phyloP scores from a whole-genome alignment of 345 rosid species.

The Populus nigra region DNA sequence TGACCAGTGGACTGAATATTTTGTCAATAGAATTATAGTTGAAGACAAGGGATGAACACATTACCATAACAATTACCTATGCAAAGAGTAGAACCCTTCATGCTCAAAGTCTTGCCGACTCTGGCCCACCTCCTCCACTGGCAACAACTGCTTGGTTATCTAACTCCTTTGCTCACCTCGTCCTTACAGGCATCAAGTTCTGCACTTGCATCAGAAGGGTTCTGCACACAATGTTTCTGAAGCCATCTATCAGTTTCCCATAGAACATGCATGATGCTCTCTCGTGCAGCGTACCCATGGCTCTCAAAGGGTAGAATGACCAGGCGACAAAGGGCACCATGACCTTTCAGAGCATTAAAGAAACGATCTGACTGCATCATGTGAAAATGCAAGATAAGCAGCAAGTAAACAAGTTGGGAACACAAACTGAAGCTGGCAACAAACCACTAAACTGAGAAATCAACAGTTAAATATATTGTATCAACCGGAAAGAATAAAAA shows the following conservation, averaged over 20 bases:
- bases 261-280: constrained; percentile 96
- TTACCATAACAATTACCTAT: constrained; percentile 64
- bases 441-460: constrained; percentile 7
- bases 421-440: neutral
- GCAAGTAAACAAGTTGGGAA: constrained; percentile 16
- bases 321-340: constrained; percentile 87
- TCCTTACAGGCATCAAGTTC: constrained; percentile 38
- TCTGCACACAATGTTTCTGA: constrained; percentile 69
- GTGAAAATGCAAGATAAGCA: constrained; percentile 8
- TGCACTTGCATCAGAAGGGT: constrained; percentile 44
- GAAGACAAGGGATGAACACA: neutral
- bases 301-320: constrained; percentile 94
- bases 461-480: neutral
- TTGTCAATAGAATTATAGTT: neutral
- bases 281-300: constrained; percentile 87
- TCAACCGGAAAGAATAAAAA: neutral
- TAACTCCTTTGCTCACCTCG: constrained; percentile 32
- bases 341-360: constrained; percentile 94
- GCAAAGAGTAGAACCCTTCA: constrained; percentile 27
- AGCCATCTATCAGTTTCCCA: constrained; percentile 99
- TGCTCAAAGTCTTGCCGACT: constrained; percentile 40
- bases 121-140: constrained; percentile 62
- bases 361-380: constrained; percentile 82
- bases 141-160: constrained; percentile 44
- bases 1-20: neutral